phyloP scores from a whole-genome alignment of 176 grass and related monocot genomes.

The Raddia guianensis region DNA sequence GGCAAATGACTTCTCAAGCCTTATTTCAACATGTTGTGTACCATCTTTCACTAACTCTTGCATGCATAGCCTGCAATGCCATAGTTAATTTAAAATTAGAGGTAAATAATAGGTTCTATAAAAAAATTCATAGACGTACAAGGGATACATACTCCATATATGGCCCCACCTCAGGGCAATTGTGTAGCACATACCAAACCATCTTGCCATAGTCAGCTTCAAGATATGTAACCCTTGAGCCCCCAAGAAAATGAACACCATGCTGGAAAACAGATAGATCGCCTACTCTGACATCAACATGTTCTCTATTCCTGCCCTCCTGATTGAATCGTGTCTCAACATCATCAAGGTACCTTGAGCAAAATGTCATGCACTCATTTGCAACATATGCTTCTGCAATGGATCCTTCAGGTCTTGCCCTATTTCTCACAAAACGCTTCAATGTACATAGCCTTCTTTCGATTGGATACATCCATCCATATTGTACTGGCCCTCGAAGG shows the following conservation, averaged over 20 bases:
- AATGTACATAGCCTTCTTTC: neutral
- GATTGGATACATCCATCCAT: neutral
- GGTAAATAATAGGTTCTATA: neutral
- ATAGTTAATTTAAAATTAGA: neutral
- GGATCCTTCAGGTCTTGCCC: neutral
- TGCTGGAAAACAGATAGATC: neutral
- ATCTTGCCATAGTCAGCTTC: neutral
- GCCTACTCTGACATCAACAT: neutral
- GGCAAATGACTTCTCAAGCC: neutral
- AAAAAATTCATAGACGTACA: neutral
- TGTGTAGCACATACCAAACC: neutral
- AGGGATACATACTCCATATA: neutral
- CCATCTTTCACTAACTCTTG: neutral
- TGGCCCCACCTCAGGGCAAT: neutral
- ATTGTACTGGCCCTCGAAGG: neutral
- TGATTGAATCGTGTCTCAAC: neutral
- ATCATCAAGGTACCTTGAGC: conserved; percentile 23
- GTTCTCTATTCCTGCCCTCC: neutral
- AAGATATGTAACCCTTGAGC: neutral
- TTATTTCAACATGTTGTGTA: neutral
- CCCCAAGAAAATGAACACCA: neutral
- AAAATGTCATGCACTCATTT: neutral
- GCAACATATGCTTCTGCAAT: conserved; percentile 25
- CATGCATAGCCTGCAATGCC: neutral
- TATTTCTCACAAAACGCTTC: neutral